Evolutionary conservation across 371 early-diverging fungal species (phyloP).

Genomic region (Mucor irregularis): DNA sequence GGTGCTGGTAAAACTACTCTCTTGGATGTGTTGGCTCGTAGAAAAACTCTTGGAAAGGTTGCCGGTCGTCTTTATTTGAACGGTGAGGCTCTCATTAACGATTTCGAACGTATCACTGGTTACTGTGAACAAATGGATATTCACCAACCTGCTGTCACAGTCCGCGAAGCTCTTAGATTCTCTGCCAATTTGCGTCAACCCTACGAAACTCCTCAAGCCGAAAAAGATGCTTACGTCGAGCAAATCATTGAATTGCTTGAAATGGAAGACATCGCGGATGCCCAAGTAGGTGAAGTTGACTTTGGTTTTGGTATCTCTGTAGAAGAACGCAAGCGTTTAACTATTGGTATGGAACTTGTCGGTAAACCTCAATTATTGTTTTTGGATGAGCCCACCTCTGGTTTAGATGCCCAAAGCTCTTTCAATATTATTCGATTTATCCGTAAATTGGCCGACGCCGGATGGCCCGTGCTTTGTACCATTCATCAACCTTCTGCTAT

Average conservation of each 20-base stretch:
- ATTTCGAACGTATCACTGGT: constrained; percentile 76
- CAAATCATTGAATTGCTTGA: constrained; percentile 63
- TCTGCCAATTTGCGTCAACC: constrained; percentile 67
- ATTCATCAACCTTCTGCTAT: constrained; percentile 68
- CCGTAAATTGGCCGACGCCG: constrained; percentile 56
- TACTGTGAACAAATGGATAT: no score
- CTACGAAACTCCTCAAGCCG: constrained; percentile 42
- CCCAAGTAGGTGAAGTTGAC: constrained; percentile 47
- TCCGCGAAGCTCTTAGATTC: constrained; percentile 67
- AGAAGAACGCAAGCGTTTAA: constrained; percentile 66
- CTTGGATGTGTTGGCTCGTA: constrained; percentile 76
- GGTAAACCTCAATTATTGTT: constrained; percentile 71
- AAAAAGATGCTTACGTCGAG: constrained; percentile 62
- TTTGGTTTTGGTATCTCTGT: constrained; percentile 49
- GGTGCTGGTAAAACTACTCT: constrained; percentile 91
- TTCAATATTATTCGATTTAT: constrained; percentile 66
- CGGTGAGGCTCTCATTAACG: constrained; percentile 43
- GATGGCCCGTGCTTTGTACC: no score
- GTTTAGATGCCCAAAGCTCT: constrained; percentile 65
- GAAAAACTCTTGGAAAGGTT: constrained; percentile 77
- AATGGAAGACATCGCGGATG: constrained; percentile 54
- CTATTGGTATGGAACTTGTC: constrained; percentile 69
- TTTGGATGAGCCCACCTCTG: constrained; percentile 83
- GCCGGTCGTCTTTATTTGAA: constrained; percentile 69
- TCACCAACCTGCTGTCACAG: constrained; percentile 60